A percentile compares a stretch with the other conserved stretches of the same genome.
Conservation (phyloP, 345 rosid species). For the Sonneratia alba region DNA sequence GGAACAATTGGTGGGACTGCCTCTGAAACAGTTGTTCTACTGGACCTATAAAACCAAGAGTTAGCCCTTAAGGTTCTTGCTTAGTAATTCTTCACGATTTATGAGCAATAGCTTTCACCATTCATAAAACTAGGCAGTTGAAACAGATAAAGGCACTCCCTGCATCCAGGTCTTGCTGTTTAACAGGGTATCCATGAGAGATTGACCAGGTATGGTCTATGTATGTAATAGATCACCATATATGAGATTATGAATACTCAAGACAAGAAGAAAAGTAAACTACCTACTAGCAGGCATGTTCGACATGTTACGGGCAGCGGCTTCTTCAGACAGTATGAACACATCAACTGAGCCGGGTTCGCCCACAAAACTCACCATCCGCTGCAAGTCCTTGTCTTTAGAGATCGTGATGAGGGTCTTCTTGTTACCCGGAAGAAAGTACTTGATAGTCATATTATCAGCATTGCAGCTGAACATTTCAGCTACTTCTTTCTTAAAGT, state of each 20-base stretch:
- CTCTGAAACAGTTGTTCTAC: slow-evolving; percentile 21
- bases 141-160: background rate
- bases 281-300: slow-evolving; percentile 75
- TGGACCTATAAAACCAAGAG: slow-evolving; percentile 39
- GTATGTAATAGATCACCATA: background rate
- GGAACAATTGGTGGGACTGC: background rate
- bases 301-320: slow-evolving; percentile 38
- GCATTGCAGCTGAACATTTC: slow-evolving; percentile 56
- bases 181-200: background rate
- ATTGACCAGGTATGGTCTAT: background rate
- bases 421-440: slow-evolving; percentile 85
- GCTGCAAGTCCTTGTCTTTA: slow-evolving; percentile 75
- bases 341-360: slow-evolving; percentile 62
- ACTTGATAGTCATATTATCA: slow-evolving; percentile 56
- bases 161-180: background rate
- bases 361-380: slow-evolving; percentile 66
- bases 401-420: slow-evolving; percentile 82
- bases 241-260: background rate
- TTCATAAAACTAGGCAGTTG: background rate
- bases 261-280: slow-evolving; percentile 6
- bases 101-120: background rate
- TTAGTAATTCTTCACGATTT: background rate
- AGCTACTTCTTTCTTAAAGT: slow-evolving; percentile 68
- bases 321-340: slow-evolving; percentile 51
- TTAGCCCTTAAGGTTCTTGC: background rate